Evolutionary conservation across 2,329 filamentous ascomycete genomes (phyloP).

Genomic region (Colletotrichum acutatum): DNA sequence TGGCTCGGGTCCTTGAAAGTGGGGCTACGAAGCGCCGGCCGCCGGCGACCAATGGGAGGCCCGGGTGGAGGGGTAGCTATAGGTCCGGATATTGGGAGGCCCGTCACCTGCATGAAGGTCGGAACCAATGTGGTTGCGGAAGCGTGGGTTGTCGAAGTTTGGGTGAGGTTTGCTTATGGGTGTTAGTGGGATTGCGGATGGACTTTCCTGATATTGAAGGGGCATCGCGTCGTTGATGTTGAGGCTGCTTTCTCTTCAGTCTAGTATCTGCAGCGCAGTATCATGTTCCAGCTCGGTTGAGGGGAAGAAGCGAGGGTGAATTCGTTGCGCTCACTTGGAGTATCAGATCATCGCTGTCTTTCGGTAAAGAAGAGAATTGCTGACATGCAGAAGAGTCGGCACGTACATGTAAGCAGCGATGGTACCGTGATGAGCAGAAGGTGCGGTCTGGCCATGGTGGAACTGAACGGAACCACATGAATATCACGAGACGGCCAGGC

Average conservation of each 20-base stretch:
- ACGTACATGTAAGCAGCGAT: constrained; percentile 17
- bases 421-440: constrained; percentile 15
- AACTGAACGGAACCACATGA: neutral
- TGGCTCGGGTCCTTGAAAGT: neutral
- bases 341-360: neutral
- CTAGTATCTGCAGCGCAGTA: neutral
- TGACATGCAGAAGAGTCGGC: constrained; percentile 16
- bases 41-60: constrained; percentile 25
- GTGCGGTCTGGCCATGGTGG: constrained; percentile 7
- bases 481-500: constrained; percentile 5
- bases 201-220: neutral
- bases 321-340: no score
- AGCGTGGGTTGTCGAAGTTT: constrained; percentile 14
- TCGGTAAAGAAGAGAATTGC: neutral
- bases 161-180: neutral
- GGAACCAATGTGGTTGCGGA: constrained; percentile 23
- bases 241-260: rapidly evolving
- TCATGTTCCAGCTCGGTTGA: neutral
- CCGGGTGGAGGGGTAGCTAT: constrained; percentile 6
- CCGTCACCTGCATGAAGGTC: constrained; percentile 28
- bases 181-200: constrained; percentile 1
- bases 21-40: constrained; percentile 31
- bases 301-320: neutral
- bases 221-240: neutral
- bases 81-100: constrained; percentile 7